Evolutionary conservation across 148 eudicot species (phyloP).

Genomic region (Cornus florida): DNA sequence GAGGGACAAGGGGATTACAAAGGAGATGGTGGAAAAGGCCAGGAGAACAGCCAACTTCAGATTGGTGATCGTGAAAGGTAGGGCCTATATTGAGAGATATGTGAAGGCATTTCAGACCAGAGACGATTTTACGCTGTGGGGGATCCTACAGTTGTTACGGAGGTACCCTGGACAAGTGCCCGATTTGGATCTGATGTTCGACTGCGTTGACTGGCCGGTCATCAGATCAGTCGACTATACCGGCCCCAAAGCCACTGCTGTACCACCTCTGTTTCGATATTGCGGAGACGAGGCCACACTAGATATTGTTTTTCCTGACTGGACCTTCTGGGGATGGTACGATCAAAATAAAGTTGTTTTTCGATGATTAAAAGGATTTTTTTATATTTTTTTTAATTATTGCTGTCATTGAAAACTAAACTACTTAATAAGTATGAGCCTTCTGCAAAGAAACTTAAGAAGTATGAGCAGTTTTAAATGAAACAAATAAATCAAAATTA

Average conservation of each 20-base stretch:
- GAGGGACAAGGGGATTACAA: slow-evolving; percentile 61
- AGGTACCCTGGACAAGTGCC: slow-evolving; percentile 83
- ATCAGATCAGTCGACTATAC: slow-evolving; percentile 17
- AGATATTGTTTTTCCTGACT: slow-evolving; percentile 87
- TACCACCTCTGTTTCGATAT: slow-evolving; percentile 77
- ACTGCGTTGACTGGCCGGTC: slow-evolving; percentile 74
- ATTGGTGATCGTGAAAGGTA: slow-evolving; percentile 60
- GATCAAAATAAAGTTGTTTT: background rate
- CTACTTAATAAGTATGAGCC: too few relatives aligned
- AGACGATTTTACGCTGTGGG: slow-evolving; percentile 76
- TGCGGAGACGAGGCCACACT: slow-evolving; percentile 58
- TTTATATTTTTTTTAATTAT: too few relatives aligned
- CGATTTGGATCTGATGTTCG: slow-evolving; percentile 85
- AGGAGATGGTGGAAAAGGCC: slow-evolving; percentile 57
- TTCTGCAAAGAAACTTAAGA: too few relatives aligned
- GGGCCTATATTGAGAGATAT: slow-evolving; percentile 57
- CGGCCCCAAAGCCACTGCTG: slow-evolving; percentile 38
- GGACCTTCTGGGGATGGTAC: slow-evolving; percentile 98
- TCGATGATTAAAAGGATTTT: too few relatives aligned
- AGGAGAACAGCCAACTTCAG: slow-evolving; percentile 51
- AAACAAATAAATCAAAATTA: too few relatives aligned
- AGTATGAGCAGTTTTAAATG: too few relatives aligned
- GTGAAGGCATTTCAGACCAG: slow-evolving; percentile 52
- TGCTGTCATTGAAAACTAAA: too few relatives aligned
- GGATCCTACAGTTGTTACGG: slow-evolving; percentile 65